Conservation (phyloP, 1,284 basidiomycete species). For the Wallemia ichthyophaga region DNA sequence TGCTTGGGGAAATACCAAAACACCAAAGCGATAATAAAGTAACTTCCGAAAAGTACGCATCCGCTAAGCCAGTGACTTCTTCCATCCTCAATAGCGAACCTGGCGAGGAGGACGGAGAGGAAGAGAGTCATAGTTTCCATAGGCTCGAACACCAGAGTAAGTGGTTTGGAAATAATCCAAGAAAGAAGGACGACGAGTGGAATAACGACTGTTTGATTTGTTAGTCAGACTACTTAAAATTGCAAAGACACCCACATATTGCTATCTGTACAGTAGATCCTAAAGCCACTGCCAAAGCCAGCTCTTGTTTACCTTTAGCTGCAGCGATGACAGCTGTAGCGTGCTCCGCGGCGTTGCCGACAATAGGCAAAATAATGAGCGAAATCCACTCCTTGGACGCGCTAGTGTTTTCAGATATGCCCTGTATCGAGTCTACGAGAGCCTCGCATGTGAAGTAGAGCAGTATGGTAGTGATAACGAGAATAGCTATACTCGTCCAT, state of each 20-base stretch:
- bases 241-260: slow-evolving; percentile 43
- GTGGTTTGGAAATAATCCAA: slow-evolving; percentile 21
- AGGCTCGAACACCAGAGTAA: slow-evolving; percentile 17
- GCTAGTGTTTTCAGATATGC: slow-evolving; percentile 20
- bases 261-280: slow-evolving; percentile 81
- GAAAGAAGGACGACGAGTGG: slow-evolving; percentile 29
- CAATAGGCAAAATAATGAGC: slow-evolving; percentile 49
- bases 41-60: slow-evolving; percentile 20
- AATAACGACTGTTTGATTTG: slow-evolving; percentile 28
- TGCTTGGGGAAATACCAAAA: slow-evolving; percentile 21
- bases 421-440: slow-evolving; percentile 47
- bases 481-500: slow-evolving; percentile 1
- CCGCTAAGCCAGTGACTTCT: slow-evolving; percentile 52
- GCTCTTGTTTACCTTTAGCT: slow-evolving; percentile 29
- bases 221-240: slow-evolving; percentile 24
- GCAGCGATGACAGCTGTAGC: slow-evolving; percentile 64
- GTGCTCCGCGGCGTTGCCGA: slow-evolving; percentile 67
- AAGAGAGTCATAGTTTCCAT: slow-evolving; percentile 21
- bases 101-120: slow-evolving; percentile 40
- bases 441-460: slow-evolving; percentile 22
- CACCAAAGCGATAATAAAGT: slow-evolving; percentile 19
- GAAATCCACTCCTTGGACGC: slow-evolving; percentile 52
- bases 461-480: slow-evolving; percentile 11
- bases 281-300: slow-evolving; percentile 49
- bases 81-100: slow-evolving; percentile 48